phyloP scores from a whole-genome alignment of 2,329 filamentous ascomycete species.

The Fonsecaea erecta region DNA sequence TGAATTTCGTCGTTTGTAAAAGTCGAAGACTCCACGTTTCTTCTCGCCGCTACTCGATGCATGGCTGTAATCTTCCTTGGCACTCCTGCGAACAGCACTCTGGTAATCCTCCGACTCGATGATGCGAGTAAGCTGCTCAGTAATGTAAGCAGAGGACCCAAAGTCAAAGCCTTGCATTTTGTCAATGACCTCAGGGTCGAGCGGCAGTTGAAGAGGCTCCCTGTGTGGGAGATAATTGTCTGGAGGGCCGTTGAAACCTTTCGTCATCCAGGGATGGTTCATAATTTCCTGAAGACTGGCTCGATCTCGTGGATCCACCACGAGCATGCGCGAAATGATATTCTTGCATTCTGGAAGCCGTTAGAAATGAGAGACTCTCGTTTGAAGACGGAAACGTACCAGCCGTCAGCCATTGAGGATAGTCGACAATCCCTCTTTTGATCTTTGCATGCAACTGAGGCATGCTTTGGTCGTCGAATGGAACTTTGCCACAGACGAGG shows the following conservation, averaged over 20 bases:
- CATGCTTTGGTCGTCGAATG: conserved; percentile 99
- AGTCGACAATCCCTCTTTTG: conserved; percentile 95
- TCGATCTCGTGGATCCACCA: conserved; percentile 86
- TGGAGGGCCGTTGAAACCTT: conserved; percentile 82
- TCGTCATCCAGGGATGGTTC: conserved; percentile 93
- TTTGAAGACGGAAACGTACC: conserved; percentile 61
- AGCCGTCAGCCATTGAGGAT: conserved; percentile 87
- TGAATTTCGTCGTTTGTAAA: conserved; percentile 93
- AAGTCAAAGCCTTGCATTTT: conserved; percentile 99
- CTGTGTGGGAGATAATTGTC: conserved; percentile 86
- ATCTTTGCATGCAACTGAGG: conserved; percentile 97
- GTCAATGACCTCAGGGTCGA: conserved; percentile 81
- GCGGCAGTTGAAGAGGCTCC: conserved; percentile 81
- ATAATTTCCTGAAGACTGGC: conserved; percentile 90
- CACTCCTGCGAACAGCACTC: conserved; percentile 73
- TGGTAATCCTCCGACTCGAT: conserved; percentile 95
- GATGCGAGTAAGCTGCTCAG: conserved; percentile 77
- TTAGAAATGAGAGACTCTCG: conserved; percentile 44
- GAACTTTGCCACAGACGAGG: conserved; percentile 94
- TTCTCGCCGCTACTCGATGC: conserved; percentile 71
- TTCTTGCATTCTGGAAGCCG: conserved; percentile 78
- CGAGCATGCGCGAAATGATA: conserved; percentile 91
- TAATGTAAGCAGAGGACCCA: conserved; percentile 82
- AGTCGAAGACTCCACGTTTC: conserved; percentile 89
- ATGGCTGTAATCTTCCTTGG: conserved; percentile 67